Base-by-base conservation (phyloP, 192 early-diverging fungal species). In the Podila horticola region DNA sequence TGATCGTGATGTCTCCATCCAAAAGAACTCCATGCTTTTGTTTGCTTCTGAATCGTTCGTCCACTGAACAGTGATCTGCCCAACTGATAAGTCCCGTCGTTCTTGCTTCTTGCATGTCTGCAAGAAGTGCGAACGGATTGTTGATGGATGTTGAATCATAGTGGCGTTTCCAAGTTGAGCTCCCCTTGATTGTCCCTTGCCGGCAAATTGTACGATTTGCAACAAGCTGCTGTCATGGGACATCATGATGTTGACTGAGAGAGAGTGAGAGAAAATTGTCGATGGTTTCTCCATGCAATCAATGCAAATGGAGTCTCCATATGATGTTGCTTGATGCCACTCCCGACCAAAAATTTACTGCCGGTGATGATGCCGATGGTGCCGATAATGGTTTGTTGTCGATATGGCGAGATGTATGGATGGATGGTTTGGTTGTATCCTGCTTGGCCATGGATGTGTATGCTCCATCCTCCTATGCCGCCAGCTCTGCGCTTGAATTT, bases 371-470 rank as follows among this genome's bases (percentile, higher is more conserved):
- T 45, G 11, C 41, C 41, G 41, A 45, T 45, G 41, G 3, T 45
- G 11, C 41, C 41, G 41, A 45, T 17, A 45, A 4, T 17, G 41
- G 41, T 13, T 36, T 12, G 41, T 17, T 15, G 15, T 10, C n/a
- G 52, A 55, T 55, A 26, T 26, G 52, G 22, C 11, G 52, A 55
- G 59, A 61, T 61, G 8, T 20, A 61, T 61, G 59, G 66, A 67
- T 67, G 41, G 66, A 67, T 67, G 51, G 49, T 50, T 24, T n/a
- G 34, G 52, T 55, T 55, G 52, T 55, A 55, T 55, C 52, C 52
- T n/a, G 12, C 29, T 29, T 31, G 50, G 5, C 11, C 30, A 61
- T 31, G 26, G 26, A 61, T 61, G 59, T 24, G 26, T 2, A 9
- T 61, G 59, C 28, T 30, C 28, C 26, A 19, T 26, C 22, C 30